These are phyloP conservation scores for Colletotrichum tropicicola DNA, from an alignment of 2,329 filamentous ascomycete species.

Conservation along the genomic window DNA sequence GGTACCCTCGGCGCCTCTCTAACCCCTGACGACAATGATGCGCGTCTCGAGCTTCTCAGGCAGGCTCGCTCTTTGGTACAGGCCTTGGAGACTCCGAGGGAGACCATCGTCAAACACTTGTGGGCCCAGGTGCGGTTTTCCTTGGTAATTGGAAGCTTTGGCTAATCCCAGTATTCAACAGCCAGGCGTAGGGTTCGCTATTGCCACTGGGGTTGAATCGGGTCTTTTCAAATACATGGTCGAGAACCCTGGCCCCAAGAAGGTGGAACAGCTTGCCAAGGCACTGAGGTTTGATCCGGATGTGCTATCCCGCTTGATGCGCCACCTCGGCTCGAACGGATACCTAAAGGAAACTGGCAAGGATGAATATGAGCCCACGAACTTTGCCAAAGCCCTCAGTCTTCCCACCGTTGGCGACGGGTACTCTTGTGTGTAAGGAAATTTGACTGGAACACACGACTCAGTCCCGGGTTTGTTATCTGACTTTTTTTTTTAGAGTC, in stretches of 20 bases:
- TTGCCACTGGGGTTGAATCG: not conserved
- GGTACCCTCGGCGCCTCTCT: not conserved
- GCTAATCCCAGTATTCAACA: not conserved
- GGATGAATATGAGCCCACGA: constrained; percentile 42
- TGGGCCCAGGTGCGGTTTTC: constrained; percentile 37
- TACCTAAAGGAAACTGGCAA: constrained; percentile 41
- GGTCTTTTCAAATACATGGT: constrained; percentile 12
- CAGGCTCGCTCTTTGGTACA: constrained; percentile 10
- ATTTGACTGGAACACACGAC: not conserved
- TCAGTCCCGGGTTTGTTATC: constrained; percentile 6
- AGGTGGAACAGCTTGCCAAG: not conserved
- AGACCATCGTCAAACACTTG: constrained; percentile 40
- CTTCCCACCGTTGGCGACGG: constrained; percentile 35
- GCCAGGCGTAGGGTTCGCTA: not conserved
- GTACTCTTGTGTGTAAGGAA: constrained; percentile 37
- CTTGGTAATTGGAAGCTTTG: not conserved
- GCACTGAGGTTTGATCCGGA: constrained; percentile 10
- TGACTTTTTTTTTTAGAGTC: not conserved
- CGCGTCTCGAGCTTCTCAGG: constrained; percentile 1
- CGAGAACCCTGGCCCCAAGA: not conserved
- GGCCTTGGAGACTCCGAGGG: constrained; percentile 39
- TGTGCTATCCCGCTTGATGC: constrained; percentile 40
- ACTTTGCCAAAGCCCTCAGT: constrained; percentile 39
- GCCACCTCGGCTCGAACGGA: constrained; percentile 45
- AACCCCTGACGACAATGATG: not conserved